Evolutionary conservation across 83 land plant genomes (phyloP).

Genomic region (Picea engelmannii): DNA sequence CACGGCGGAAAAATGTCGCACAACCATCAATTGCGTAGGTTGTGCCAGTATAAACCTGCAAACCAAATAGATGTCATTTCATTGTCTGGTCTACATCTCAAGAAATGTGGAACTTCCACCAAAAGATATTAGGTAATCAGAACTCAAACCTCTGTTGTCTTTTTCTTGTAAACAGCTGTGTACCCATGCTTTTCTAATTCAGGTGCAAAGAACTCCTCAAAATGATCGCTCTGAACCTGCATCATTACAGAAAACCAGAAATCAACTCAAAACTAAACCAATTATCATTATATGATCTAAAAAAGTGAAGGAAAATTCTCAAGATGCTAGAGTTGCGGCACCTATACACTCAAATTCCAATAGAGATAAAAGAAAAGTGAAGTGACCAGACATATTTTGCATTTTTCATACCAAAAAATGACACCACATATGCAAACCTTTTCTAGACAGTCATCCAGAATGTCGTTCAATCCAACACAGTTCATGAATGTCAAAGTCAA

Average conservation of each 20-base stretch:
- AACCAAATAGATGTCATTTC: background rate
- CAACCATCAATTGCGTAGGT: slow-evolving; percentile 85
- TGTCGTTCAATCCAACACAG: too few relatives aligned
- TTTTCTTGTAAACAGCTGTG: slow-evolving; percentile 73
- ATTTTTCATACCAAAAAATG: too few relatives aligned
- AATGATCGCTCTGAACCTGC: slow-evolving; percentile 71
- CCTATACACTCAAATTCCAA: background rate
- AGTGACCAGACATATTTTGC: too few relatives aligned
- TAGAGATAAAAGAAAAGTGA: too few relatives aligned
- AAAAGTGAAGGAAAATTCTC: background rate
- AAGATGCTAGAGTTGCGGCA: background rate
- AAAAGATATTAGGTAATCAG: background rate
- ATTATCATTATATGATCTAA: background rate
- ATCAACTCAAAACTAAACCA: background rate
- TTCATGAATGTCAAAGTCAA: too few relatives aligned
- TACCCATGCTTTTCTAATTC: slow-evolving; percentile 61
- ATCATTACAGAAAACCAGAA: background rate
- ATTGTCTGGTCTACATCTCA: slow-evolving; percentile 11
- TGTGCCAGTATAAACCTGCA: slow-evolving; percentile 77
- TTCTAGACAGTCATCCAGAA: too few relatives aligned
- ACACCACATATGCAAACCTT: too few relatives aligned
- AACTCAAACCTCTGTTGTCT: slow-evolving; percentile 78
- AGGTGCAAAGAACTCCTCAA: slow-evolving; percentile 56
- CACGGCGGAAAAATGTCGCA: slow-evolving; percentile 95
- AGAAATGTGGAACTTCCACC: background rate